Conservation (phyloP, 768 basidiomycete species). For the Pisolithus marmoratus region DNA sequence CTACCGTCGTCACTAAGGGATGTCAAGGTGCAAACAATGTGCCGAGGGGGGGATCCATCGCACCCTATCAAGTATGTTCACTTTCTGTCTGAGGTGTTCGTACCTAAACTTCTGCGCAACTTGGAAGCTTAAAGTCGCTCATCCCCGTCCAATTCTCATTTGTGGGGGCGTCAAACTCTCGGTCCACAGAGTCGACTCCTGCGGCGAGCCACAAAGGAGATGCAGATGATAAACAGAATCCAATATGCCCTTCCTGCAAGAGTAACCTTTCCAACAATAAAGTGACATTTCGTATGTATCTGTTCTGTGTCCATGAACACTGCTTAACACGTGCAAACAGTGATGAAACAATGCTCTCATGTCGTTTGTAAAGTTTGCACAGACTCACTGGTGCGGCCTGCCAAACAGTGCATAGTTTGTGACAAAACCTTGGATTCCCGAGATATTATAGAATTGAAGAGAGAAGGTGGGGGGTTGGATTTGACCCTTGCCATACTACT, state of each 20-base stretch:
- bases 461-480: constrained; percentile 63
- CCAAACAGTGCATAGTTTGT: constrained; percentile 84
- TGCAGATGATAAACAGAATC: constrained; percentile 49
- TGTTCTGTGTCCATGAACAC: neutral
- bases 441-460: constrained; percentile 77
- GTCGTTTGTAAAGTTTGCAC: constrained; percentile 90
- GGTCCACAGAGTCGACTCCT: constrained; percentile 35
- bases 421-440: constrained; percentile 58
- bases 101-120: constrained; percentile 1
- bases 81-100: neutral
- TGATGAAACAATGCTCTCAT: constrained; percentile 84
- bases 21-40: constrained; percentile 83
- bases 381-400: constrained; percentile 75
- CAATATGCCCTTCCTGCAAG: constrained; percentile 88
- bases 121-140: constrained; percentile 70
- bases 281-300: constrained; percentile 57
- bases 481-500: neutral
- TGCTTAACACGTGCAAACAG: constrained; percentile 30
- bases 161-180: constrained; percentile 31
- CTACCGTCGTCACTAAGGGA: constrained; percentile 65
- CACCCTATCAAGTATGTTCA: constrained; percentile 71
- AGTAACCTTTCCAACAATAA: constrained; percentile 75
- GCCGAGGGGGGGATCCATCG: constrained; percentile 71
- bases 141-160: constrained; percentile 77
- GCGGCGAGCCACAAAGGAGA: constrained; percentile 30